Evolutionary conservation across 2,329 filamentous ascomycete genomes (phyloP).

Genomic region (Tolypocladium sp.): DNA sequence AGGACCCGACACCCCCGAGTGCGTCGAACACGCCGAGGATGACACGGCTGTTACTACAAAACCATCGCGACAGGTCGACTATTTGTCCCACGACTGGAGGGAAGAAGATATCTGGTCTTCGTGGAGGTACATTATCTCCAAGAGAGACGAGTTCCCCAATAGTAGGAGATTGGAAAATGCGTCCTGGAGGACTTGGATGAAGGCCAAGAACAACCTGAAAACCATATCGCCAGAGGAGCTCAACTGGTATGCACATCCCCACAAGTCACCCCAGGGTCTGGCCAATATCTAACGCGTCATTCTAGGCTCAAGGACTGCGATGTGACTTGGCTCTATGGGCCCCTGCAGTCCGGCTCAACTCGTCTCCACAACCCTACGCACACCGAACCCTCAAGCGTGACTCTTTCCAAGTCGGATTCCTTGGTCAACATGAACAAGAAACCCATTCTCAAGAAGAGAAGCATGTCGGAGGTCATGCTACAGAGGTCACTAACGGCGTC

Average conservation of each 20-base stretch:
- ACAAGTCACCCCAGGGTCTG: neutral
- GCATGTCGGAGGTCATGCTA: constrained; percentile 91
- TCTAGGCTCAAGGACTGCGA: constrained; percentile 90
- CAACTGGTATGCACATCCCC: constrained; percentile 59
- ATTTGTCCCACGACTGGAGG: constrained; percentile 84
- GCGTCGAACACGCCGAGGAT: constrained; percentile 59
- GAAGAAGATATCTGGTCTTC: constrained; percentile 98
- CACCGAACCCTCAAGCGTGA: constrained; percentile 29
- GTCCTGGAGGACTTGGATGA: constrained; percentile 95
- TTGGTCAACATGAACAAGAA: constrained; percentile 64
- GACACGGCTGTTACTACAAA: constrained; percentile 66
- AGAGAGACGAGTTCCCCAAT: constrained; percentile 71
- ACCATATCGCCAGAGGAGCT: constrained; percentile 86
- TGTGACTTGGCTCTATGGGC: constrained; percentile 95
- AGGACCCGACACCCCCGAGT: constrained; percentile 47
- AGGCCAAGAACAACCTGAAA: constrained; percentile 75
- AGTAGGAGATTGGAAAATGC: constrained; percentile 83
- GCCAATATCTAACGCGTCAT: constrained; percentile 15
- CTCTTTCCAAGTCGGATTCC: constrained; percentile 47
- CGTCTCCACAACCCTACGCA: constrained; percentile 37
- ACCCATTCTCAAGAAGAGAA: constrained; percentile 92
- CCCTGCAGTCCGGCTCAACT: constrained; percentile 64
- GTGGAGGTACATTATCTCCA: constrained; percentile 85
- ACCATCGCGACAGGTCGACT: constrained; percentile 87
- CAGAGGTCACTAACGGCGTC: constrained; percentile 82